Percentiles rank a stretch among this genome's conserved stretches.
Evolutionary conservation across 495 filamentous ascomycete genomes (phyloP).

Genomic region (Daldinia concentrica): DNA sequence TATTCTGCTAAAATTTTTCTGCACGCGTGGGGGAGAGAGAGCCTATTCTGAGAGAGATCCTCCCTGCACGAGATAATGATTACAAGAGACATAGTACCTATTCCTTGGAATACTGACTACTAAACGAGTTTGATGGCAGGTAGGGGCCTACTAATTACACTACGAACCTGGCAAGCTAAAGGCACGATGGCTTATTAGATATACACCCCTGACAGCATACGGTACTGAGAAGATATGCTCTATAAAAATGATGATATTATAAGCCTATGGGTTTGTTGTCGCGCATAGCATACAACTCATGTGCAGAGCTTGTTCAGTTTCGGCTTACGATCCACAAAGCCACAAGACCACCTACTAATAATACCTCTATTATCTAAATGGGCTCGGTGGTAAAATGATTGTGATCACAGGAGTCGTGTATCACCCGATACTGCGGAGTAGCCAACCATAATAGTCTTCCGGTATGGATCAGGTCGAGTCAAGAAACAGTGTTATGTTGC

Average conservation of each 20-base stretch:
- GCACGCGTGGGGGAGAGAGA: slow-evolving; percentile 28
- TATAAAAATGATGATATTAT: neutral
- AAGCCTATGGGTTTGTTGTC: slow-evolving; percentile 11
- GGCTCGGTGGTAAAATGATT: slow-evolving; percentile 26
- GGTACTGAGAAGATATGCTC: neutral
- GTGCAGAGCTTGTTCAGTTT: slow-evolving; percentile 27
- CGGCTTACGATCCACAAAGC: slow-evolving; percentile 15
- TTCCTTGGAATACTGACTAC: slow-evolving; percentile 27
- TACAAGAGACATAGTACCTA: slow-evolving; percentile 25
- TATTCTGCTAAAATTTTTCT: slow-evolving; percentile 7
- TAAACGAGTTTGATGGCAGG: slow-evolving; percentile 19
- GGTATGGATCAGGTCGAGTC: slow-evolving; percentile 20
- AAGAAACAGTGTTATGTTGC: slow-evolving; percentile 28
- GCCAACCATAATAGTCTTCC: slow-evolving; percentile 27
- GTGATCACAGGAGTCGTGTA: slow-evolving; percentile 35
- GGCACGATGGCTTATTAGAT: slow-evolving; percentile 7
- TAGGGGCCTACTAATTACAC: slow-evolving; percentile 24
- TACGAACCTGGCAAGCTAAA: slow-evolving; percentile 6
- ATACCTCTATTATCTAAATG: neutral
- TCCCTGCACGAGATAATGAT: slow-evolving; percentile 8
- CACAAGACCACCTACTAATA: slow-evolving; percentile 8
- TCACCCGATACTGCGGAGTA: slow-evolving; percentile 26
- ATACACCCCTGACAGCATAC: slow-evolving; percentile 10
- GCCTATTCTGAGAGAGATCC: slow-evolving; percentile 27
- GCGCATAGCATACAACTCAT: slow-evolving; percentile 24